Conservation (phyloP, 192 early-diverging fungal genomes). For the Chytriomyces sp. region DNA sequence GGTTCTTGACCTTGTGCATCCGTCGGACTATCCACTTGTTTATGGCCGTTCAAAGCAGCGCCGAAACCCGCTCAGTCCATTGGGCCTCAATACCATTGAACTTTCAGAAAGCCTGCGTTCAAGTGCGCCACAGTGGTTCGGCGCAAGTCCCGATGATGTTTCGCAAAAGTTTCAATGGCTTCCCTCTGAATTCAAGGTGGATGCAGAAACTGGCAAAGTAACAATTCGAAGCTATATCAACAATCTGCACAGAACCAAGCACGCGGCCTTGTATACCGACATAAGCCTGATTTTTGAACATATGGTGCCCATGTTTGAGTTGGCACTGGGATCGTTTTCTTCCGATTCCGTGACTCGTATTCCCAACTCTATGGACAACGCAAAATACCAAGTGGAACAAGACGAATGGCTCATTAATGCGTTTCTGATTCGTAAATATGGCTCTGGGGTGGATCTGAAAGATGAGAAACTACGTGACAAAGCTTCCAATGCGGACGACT, state of each 20-base stretch:
- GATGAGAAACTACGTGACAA: not conserved
- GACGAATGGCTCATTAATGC: constrained; percentile 11
- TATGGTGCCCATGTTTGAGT: constrained; percentile 72
- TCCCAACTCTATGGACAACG: not conserved
- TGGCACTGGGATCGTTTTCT: constrained; percentile 5
- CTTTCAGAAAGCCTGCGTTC: too few species aligned
- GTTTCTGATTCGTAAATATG: constrained; percentile 3
- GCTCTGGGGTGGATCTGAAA: not conserved
- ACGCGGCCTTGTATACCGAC: constrained; percentile 56
- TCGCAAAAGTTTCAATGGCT: constrained; percentile 64
- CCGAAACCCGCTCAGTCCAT: constrained; percentile 1
- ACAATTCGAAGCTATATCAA: constrained; percentile 72
- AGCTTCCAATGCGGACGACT: constrained; percentile 4
- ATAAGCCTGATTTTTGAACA: constrained; percentile 57
- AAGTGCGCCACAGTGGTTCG: not conserved
- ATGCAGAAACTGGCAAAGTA: constrained; percentile 49
- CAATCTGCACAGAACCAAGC: constrained; percentile 64
- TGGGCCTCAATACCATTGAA: constrained; percentile 6
- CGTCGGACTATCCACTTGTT: constrained; percentile 51
- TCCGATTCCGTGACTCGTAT: constrained; percentile 5
- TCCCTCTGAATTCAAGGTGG: constrained; percentile 67
- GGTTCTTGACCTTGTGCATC: constrained; percentile 62
- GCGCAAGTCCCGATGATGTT: constrained; percentile 2
- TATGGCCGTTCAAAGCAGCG: constrained; percentile 27
- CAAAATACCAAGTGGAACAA: not conserved